Base-by-base conservation (phyloP, 129 eudicot species). In the Chrysanthemum lavandulifolium region DNA sequence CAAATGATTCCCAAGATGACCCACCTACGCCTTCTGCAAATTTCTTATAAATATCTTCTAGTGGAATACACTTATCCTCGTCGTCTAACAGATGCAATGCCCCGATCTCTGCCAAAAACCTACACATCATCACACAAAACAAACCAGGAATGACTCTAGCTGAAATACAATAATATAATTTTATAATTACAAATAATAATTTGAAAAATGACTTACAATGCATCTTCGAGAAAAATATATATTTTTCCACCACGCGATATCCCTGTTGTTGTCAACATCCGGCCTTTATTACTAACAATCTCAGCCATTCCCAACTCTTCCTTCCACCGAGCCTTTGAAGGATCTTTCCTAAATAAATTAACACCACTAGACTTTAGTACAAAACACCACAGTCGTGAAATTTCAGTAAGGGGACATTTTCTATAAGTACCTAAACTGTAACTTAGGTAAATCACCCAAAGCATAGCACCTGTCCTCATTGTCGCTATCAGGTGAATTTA, bases 241-340 rank as follows among this genome's bases (percentile, higher is more conserved):
- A 80, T 51, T 69, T 84, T 92, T 19, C 92, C 94, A 43, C 65
- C 70, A 33, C 95, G 92, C 36, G 70, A 71, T 73, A 92, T 84
- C 76, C 98, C 98, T 48, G 88, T 89, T 45, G 96, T 78, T 6
- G 71, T 85, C 91, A 87, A 85, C 86, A 84, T 21, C 61, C 74
- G 55, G 16, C 96, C 92, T 76, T 87, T 89, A 53, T 69, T 79
- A 74, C 77, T 82, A 68, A 92, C 53, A 78, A 92, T 76, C 76
- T 92, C 95, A 45, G 96, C 87, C 87, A 89, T 82, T 76, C 90
- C 91, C 83, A 89, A 54, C 49, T 80, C 87, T 75, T 87, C 87
- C 13, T 78, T 82, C 98, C 98, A 92, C 6, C 69, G 61, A 70
- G 90, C 95, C 76, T 58, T 85, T 1, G 91, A 78, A 8, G 58